phyloP scores from a whole-genome alignment of 2,329 filamentous ascomycete species.

The Aspergillus sergii region DNA sequence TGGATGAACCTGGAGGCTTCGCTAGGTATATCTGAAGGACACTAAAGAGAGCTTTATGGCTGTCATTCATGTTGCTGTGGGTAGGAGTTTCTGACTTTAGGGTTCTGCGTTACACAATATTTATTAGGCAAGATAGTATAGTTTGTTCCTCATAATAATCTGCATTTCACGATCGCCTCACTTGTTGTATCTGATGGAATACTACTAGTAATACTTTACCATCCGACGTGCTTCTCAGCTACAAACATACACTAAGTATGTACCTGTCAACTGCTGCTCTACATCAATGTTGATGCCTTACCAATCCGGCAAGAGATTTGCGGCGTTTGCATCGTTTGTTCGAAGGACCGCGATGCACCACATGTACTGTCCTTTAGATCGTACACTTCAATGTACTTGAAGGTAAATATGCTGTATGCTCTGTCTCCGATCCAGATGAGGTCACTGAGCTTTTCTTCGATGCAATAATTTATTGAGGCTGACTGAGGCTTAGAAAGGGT shows the following conservation, averaged over 20 bases:
- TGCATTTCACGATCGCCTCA: not conserved
- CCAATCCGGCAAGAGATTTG: not conserved
- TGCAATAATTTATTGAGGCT: not conserved
- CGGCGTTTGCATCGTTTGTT: constrained; percentile 6
- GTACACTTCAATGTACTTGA: not conserved
- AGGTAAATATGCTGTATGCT: not conserved
- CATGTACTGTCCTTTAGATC: not conserved
- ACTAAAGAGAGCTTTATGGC: not conserved
- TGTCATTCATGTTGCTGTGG: not conserved
- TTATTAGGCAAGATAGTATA: not conserved
- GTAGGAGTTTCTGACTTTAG: not conserved
- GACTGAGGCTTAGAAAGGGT: not conserved
- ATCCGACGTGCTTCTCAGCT: not conserved
- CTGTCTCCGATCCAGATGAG: not conserved
- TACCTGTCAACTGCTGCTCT: not conserved
- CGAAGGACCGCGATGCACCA: not conserved
- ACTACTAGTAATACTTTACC: not conserved
- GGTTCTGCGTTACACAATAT: not conserved
- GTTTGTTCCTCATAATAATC: not conserved
- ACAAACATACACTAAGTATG: not conserved
- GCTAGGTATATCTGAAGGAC: no score
- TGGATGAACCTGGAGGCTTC: not conserved
- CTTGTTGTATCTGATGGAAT: not conserved
- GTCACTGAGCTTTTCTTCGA: not conserved
- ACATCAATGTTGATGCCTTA: not conserved